Conservation (phyloP, 106 monocot genomes). For the Allium sativum region DNA sequence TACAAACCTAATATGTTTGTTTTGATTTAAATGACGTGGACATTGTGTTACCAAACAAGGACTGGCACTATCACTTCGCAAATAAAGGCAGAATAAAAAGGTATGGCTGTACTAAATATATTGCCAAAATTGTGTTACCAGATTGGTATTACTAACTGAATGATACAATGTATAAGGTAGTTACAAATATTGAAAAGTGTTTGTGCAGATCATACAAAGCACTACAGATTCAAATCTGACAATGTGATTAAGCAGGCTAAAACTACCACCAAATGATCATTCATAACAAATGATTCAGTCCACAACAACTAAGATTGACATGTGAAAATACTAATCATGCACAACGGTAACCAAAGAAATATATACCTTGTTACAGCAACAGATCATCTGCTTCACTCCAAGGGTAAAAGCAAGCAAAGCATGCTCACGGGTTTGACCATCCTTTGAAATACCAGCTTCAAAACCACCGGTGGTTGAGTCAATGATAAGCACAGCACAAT, state of each 20-base stretch:
- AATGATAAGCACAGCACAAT: slow-evolving; percentile 35
- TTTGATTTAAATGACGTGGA: too few relatives aligned
- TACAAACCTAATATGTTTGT: too few relatives aligned
- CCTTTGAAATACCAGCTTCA: slow-evolving; percentile 65
- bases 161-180: too few relatives aligned
- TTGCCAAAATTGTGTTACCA: too few relatives aligned
- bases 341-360: neutral
- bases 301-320: neutral
- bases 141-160: too few relatives aligned
- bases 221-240: neutral
- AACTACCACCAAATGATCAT: neutral
- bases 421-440: slow-evolving; percentile 60
- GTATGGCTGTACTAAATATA: too few relatives aligned
- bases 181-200: too few relatives aligned
- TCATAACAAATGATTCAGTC: neutral
- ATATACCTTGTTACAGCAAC: slow-evolving; percentile 55
- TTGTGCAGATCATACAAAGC: too few relatives aligned
- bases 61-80: too few relatives aligned
- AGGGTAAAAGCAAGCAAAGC: slow-evolving; percentile 60
- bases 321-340: neutral
- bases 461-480: slow-evolving; percentile 65
- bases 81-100: too few relatives aligned
- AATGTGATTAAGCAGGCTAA: neutral
- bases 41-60: too few relatives aligned
- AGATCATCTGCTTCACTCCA: slow-evolving; percentile 61